A percentile compares a stretch with the other conserved stretches of the same genome.
phyloP scores from a whole-genome alignment of 75 land plant genomes.

The Sequoia sempervirens region DNA sequence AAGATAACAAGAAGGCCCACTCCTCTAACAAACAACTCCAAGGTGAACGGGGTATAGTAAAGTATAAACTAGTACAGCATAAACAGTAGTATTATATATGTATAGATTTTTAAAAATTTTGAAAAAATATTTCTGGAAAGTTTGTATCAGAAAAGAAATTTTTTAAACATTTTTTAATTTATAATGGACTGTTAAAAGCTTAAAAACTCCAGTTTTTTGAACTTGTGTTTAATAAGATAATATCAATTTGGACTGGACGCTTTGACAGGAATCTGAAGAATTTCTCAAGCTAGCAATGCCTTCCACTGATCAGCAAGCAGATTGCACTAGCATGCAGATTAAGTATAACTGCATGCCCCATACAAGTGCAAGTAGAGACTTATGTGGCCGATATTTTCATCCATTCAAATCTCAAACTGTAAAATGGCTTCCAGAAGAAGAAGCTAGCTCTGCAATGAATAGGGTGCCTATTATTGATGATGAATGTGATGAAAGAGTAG shows the following conservation, averaged over 20 bases:
- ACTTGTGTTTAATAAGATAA: background rate
- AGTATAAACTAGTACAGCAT: background rate
- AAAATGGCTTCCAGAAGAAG: background rate
- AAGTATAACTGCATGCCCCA: background rate
- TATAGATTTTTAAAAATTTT: background rate
- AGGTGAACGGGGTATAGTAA: background rate
- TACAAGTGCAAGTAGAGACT: background rate
- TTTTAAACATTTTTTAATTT: no score
- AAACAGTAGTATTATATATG: background rate
- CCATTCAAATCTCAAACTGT: background rate
- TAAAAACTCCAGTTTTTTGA: no score
- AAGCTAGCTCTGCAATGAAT: background rate
- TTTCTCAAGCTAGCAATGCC: constrained; percentile 6
- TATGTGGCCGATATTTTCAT: background rate
- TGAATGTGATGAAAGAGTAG: background rate
- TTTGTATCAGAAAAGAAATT: background rate
- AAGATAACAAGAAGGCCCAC: background rate
- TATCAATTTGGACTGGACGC: background rate
- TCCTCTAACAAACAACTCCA: background rate
- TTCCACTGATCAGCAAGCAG: background rate
- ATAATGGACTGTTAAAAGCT: no score
- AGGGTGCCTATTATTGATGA: background rate
- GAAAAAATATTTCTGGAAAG: background rate
- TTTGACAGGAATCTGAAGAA: background rate
- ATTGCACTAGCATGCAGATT: background rate